phyloP scores from a whole-genome alignment of 176 grass and related monocot genomes.

The sorghum (Sorghum bicolor) region Sorghum_bicolor_NCBIv3 NC_012874.2:64225001-64225500 shows the following conservation, averaged over 20 bases:
- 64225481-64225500: constrained; percentile 62
- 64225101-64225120: background rate
- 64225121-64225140: background rate
- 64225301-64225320: too few relatives aligned
- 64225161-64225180: background rate
- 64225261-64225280: too few relatives aligned
- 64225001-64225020: background rate
- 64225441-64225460: constrained; percentile 36
- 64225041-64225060: background rate
- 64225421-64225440: constrained; percentile 75
- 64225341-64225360: too few relatives aligned
- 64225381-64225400: constrained; percentile 37
- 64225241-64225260: background rate
- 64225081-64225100: background rate
- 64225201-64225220: background rate
- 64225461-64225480: constrained; percentile 52
- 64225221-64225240: background rate
- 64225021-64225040: background rate
- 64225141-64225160: too few relatives aligned
- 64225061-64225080: background rate
- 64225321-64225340: too few relatives aligned
- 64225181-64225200: background rate
- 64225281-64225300: too few relatives aligned
- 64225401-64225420: constrained; percentile 84
- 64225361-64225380: too few relatives aligned